Base-by-base conservation (phyloP, 2,329 filamentous ascomycete species). In the Decorospora gaudefroyi region DNA sequence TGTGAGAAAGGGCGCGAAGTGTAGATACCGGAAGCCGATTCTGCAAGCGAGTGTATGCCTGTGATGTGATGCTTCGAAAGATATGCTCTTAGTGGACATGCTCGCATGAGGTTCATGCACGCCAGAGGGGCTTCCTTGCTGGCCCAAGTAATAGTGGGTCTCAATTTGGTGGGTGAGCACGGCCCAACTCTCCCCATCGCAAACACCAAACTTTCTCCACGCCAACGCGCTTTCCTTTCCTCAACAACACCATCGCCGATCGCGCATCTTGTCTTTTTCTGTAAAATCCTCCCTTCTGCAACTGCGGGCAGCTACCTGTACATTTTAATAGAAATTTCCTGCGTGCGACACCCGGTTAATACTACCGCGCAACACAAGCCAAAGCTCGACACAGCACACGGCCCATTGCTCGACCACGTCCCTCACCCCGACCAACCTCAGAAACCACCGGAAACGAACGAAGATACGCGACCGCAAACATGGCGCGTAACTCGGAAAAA, bases 401-500 rank as follows among this genome's bases (percentile, higher is more conserved):
- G 42, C 35, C 28, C 26, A 28, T 19, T 27, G 17, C 30, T 13
- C n/a, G 11, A 42, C 16, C 9, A 13, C 15, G 13, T 23, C 15
- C 15, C 17, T 21, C 13, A 18, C 18, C 10, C 4, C 10, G 19
- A 15, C 26, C 13, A 18, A 21, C 15, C 15, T 23, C 16, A n/a
- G n/a, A n/a, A n/a, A n/a, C n/a, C n/a, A n/a, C n/a, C n/a, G n/a
- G n/a, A n/a, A n/a, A n/a, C n/a, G n/a, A n/a, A n/a, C n/a, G n/a
- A n/a, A n/a, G n/a, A n/a, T n/a, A 26, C 45, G 55, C 47, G 34
- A 45, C 53, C 55, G 43, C 57, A 62, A 62, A 33, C 57, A 66
- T 68, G 92, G 91, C 92, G 67, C 92, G 92, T 68, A 96, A 97
- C 74, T 92, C 89, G 31, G 92, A 97, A 81, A 99, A 97, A 74